These are phyloP conservation scores for Perilla frutescens DNA, from an alignment of 257 asterid genomes.

Conservation along the genomic window DNA sequence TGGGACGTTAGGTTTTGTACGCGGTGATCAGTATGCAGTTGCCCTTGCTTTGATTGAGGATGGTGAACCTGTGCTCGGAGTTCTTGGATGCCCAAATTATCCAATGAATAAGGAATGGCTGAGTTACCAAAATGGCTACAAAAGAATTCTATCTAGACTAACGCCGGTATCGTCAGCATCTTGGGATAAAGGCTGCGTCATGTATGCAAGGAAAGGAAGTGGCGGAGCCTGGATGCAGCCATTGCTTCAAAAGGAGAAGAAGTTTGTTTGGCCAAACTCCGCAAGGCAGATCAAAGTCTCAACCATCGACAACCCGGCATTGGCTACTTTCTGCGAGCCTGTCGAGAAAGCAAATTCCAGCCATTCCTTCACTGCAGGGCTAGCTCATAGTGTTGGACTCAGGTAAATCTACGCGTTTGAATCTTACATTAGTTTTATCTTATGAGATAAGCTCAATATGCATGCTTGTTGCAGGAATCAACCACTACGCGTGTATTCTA, in stretches of 20 bases:
- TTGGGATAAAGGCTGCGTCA: conserved; percentile 64
- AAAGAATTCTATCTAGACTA: conserved; percentile 55
- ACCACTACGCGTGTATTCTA: conserved; percentile 73
- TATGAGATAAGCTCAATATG: background rate
- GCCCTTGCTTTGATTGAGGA: conserved; percentile 81
- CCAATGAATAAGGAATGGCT: conserved; percentile 77
- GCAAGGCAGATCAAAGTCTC: conserved; percentile 69
- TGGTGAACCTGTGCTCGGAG: conserved; percentile 84
- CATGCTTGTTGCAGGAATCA: conserved; percentile 59
- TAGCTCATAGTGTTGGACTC: conserved; percentile 82
- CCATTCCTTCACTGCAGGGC: conserved; percentile 87
- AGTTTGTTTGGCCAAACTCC: conserved; percentile 72
- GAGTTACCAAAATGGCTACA: conserved; percentile 60
- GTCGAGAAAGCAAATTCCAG: conserved; percentile 86
- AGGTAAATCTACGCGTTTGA: conserved; percentile 44
- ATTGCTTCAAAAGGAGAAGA: conserved; percentile 47
- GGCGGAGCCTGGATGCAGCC: conserved; percentile 90
- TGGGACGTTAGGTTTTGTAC: conserved; percentile 82
- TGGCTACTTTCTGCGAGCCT: conserved; percentile 91
- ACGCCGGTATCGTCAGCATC: conserved; percentile 41
- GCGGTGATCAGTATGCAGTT: conserved; percentile 89
- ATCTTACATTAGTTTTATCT: background rate
- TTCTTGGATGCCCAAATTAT: conserved; percentile 92
- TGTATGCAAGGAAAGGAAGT: conserved; percentile 69
- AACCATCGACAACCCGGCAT: conserved; percentile 65